Percentiles rank a stretch among this genome's conserved stretches.
Evolutionary conservation across 768 basidiomycete genomes (phyloP).

Genomic region (Boletus subparvulus): DNA sequence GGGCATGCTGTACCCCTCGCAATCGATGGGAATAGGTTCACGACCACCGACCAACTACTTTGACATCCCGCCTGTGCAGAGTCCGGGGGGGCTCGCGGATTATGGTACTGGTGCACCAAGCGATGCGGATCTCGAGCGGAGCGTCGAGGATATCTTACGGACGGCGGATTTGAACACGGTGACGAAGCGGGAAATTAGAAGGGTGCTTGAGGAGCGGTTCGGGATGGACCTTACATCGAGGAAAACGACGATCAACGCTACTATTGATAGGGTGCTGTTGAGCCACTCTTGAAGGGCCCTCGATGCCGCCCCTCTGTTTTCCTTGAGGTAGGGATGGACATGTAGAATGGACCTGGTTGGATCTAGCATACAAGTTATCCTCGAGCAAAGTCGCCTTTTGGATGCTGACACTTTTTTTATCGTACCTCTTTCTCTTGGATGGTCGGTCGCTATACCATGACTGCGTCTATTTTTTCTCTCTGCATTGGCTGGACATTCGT

Average conservation of each 20-base stretch:
- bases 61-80: conserved; percentile 55
- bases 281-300: conserved; percentile 36
- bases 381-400: conserved; percentile 7
- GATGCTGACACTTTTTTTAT: conserved; percentile 15
- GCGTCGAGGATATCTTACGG: conserved; percentile 71
- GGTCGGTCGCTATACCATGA: conserved; percentile 1
- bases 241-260: conserved; percentile 72
- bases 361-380: conserved; percentile 21
- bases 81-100: conserved; percentile 50
- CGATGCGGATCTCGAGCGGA: conserved; percentile 70
- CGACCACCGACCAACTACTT: conserved; percentile 76
- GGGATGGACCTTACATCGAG: conserved; percentile 72
- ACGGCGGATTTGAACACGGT: conserved; percentile 84
- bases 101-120: conserved; percentile 49
- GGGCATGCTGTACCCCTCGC: conserved; percentile 53
- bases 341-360: conserved; percentile 20
- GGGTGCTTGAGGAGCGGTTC: conserved; percentile 78
- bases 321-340: conserved; percentile 6
- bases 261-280: conserved; percentile 71
- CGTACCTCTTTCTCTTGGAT: conserved; percentile 5
- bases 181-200: conserved; percentile 89
- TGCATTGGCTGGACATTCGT: conserved; percentile 14
- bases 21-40: conserved; percentile 62
- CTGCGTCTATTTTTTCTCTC: not conserved
- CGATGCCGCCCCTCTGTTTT: not conserved